A percentile compares a stretch with the other conserved stretches of the same genome.
Conservation (phyloP, 139 green algal genomes). For the Haematococcus lacustris region DNA sequence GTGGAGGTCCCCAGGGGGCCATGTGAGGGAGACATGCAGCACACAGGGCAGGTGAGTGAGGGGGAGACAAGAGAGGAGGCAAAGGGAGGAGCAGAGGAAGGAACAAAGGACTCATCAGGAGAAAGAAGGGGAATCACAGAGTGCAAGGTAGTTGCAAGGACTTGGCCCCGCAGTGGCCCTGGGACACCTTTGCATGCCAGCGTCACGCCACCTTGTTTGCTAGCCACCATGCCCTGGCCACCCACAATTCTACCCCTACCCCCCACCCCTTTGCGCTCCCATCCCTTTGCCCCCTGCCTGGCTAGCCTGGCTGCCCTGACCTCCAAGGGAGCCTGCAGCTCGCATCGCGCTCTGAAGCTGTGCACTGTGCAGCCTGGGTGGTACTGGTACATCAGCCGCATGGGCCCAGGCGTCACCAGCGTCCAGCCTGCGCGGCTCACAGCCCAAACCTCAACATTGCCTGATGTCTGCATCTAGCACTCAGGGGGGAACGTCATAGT, state of each 20-base stretch:
- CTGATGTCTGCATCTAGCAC: not conserved
- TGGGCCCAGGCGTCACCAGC: conserved; percentile 2
- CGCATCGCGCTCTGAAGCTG: conserved; percentile 20
- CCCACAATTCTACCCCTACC: not conserved
- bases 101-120: not conserved
- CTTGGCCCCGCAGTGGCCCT: not conserved
- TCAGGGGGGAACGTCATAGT: not conserved
- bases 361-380: conserved; percentile 9
- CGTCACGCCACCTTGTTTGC: not conserved
- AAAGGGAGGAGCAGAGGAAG: not conserved
- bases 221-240: not conserved
- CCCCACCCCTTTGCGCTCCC: not conserved
- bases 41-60: not conserved
- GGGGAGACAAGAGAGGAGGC: not conserved
- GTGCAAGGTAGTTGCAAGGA: not conserved
- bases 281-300: not conserved
- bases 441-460: not conserved
- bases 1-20: too few species aligned
- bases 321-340: conserved; percentile 17
- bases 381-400: conserved; percentile 21
- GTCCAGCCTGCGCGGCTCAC: not conserved
- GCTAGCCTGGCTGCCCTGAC: not conserved
- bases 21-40: not conserved
- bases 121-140: not conserved
- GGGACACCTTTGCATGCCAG: not conserved